Evolutionary conservation across 257 asterid species (phyloP), one percentile per base, ranked within the genome.

Genomic region (Solanum megistacrolobum): DNA sequence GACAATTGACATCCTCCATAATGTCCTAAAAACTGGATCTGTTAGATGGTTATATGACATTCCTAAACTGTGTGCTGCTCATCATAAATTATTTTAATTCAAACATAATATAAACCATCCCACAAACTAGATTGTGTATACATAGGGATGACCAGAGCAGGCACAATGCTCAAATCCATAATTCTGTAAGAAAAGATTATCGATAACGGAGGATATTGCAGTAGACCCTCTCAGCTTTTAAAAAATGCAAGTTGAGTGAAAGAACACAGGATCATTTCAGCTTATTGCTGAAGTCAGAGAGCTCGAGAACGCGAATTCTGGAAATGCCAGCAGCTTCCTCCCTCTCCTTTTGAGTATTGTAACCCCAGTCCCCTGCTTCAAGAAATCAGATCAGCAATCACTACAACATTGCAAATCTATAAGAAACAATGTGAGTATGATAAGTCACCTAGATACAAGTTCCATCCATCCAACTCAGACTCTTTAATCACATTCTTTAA

Each of bases 301-400:
- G 92, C 91, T 89, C 96, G 91, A 97, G 91, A 82, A 94, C 41
- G 46, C 55, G 93, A 88, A 95, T 95, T 89, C 99, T 93, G 85
- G 98, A 83, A 73, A 96, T 91, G 73, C 88, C 86, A 83, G 94
- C 94, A 29, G 99, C 99, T 76, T 94, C 99, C 18, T 95, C 98
- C 65, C 99, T 93, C 91, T 97, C 99, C 31, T 92, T 95, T 52
- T 68, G 90, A 43, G 99, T 97, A 92, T 97, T 96, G 87, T 96
- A 96, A 58, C 99, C 99, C 99, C 99, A 97, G 89, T 97, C 98
- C 87, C 97, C 98, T 95, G 96, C 72, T 88, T 88, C 88, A 48
- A 52, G 48, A 72, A 86, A 87, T 68, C 52, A 68, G 88, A 35
- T 89, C 82, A 91, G 83, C 34, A 84, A 88, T 39, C 71, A 83